Evolutionary conservation across 1,284 basidiomycete species (phyloP), one percentile per base, ranked within the genome.

Genomic region (Cystobasidium sp.): DNA sequence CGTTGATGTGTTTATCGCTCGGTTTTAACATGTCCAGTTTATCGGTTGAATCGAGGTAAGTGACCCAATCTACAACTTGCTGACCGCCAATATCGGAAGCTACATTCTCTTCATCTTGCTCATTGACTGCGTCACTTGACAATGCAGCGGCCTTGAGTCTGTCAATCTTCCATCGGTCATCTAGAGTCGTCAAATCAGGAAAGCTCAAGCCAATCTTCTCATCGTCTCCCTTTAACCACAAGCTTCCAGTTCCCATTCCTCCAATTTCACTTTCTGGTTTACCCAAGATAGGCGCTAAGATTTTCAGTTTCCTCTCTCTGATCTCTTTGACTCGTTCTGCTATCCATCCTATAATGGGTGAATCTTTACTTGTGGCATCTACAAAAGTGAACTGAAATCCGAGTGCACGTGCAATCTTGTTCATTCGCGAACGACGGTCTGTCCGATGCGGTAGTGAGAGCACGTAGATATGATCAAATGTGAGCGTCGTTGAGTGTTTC

Each of bases 381-480:
- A 81, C 75, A 47, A 80, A 81, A 8, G 75, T 75, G 47, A 81
- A 63, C 22, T 74, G 18, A 24, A 80, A 31, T 5, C 76, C 79
- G 31, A 80, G 74, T 1, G 81, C 81, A 6, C 58, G 37, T 1
- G 80, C 78, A 22, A 81, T 77, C 16, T 76, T 73, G 14, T 6
- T 24, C 77, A 81, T 81, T 14, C 73, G 66, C 1, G 55, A n/a
- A 3, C 80, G 62, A 0, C 81, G 76, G 68, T 81, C 80, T 0
- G 55, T 43, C 6, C 80, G 68, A 16, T 72, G 61, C 1, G 79
- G 76, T 1, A 81, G 76, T 7, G 79, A 79, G 49, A 81, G 74
- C 65, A 80, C 79, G 53, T 81, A 81, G 66, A 81, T 80, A 63
- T 77, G 76, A 49, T 67, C 62, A 70, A 81, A 81, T 5, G 75